phyloP scores from a whole-genome alignment of 805 yeast genomes.

The Wickerhamomyces chaumierensis region DNA sequence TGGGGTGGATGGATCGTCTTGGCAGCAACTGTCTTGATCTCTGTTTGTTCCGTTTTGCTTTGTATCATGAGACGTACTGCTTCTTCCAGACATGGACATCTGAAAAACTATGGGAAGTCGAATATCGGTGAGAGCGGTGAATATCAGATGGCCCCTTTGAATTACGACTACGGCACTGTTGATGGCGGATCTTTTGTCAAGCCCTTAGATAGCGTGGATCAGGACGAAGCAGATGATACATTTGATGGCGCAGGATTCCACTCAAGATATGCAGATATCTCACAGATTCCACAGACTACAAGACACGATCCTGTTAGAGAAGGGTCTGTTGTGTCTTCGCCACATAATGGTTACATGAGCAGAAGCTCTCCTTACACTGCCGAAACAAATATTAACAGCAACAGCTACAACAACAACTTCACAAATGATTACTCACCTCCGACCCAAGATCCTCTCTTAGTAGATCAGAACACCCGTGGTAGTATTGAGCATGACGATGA shows the following conservation, averaged over 20 bases:
- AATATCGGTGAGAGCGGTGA: slow-evolving; percentile 9
- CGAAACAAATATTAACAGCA: not conserved
- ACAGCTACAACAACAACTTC: not conserved
- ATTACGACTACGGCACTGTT: slow-evolving; percentile 17
- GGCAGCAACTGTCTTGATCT: slow-evolving; percentile 53
- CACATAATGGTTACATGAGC: not conserved
- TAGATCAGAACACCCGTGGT: too few relatives aligned
- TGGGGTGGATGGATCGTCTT: slow-evolving; percentile 85
- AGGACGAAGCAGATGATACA: slow-evolving; percentile 9
- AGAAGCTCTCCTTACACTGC: not conserved
- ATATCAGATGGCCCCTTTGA: slow-evolving; percentile 17
- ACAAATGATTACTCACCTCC: too few relatives aligned
- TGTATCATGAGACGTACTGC: slow-evolving; percentile 67
- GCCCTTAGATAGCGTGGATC: not conserved
- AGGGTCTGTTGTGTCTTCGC: not conserved
- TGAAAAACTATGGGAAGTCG: slow-evolving; percentile 6
- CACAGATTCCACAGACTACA: not conserved
- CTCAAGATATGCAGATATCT: not conserved
- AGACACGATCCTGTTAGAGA: not conserved
- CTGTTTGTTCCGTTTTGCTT: slow-evolving; percentile 50
- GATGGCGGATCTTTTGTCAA: slow-evolving; percentile 13
- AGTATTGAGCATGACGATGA: too few relatives aligned
- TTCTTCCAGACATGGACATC: slow-evolving; percentile 20
- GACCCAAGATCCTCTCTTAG: too few relatives aligned
- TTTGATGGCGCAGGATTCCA: slow-evolving; percentile 7